Percentiles rank a stretch among this genome's conserved stretches.
Conservation (phyloP, 768 basidiomycete species). For the Boletus pseudopeckii region DNA sequence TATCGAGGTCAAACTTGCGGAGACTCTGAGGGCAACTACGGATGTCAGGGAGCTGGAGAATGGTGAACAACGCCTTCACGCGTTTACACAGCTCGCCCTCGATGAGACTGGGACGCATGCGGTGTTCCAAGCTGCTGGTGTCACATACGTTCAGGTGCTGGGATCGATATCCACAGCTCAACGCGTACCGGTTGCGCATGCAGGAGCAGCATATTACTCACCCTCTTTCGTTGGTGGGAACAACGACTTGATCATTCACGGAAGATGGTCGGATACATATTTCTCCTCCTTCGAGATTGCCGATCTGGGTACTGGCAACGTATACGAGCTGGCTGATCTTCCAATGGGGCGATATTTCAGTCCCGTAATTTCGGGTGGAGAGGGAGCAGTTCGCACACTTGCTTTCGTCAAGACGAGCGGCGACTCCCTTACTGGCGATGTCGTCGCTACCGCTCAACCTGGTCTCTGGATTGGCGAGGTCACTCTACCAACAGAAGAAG, state of each 20-base stretch:
- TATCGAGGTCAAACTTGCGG: conserved; percentile 61
- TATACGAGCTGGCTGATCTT: conserved; percentile 51
- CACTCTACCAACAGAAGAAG: conserved; percentile 40
- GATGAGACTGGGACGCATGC: conserved; percentile 52
- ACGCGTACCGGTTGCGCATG: conserved; percentile 45
- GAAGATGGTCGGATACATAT: conserved; percentile 62
- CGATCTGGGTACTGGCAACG: conserved; percentile 41
- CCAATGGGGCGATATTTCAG: conserved; percentile 66
- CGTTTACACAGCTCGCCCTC: conserved; percentile 59
- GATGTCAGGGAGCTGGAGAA: conserved; percentile 55
- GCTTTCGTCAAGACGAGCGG: conserved; percentile 66
- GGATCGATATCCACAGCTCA: conserved; percentile 33
- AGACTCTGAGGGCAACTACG: conserved; percentile 47
- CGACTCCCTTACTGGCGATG: conserved; percentile 55
- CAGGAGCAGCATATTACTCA: conserved; percentile 56
- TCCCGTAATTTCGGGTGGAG: conserved; percentile 47
- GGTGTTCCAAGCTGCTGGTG: conserved; percentile 67
- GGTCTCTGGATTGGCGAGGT: conserved; percentile 67
- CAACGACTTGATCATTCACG: conserved; percentile 52
- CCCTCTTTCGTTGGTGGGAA: conserved; percentile 51
- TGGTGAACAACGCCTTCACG: conserved; percentile 52
- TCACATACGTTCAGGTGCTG: conserved; percentile 26
- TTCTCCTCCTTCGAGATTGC: conserved; percentile 68
- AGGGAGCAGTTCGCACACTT: conserved; percentile 43
- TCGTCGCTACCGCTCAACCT: conserved; percentile 59